These are phyloP conservation scores for Moringa oleifera DNA, from an alignment of 345 rosid species.

Conservation along the genomic window DNA sequence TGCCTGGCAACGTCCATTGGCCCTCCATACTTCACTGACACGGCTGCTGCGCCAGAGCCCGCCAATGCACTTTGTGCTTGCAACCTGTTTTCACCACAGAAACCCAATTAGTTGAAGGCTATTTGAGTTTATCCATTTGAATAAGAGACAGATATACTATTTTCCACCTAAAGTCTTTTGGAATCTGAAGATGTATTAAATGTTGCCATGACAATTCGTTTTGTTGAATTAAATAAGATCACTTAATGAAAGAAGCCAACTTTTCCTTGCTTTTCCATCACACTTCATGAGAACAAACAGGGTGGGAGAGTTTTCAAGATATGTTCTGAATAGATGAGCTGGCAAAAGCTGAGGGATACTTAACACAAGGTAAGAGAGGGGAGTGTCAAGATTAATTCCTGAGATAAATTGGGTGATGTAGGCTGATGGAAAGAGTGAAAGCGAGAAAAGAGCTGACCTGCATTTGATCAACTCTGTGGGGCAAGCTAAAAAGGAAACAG, in stretches of 20 bases:
- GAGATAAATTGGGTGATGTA: neutral
- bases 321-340: too few species aligned
- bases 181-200: too few species aligned
- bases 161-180: too few species aligned
- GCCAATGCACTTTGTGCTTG: slow-evolving; percentile 90
- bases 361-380: neutral
- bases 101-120: neutral
- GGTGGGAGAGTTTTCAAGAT: too few species aligned
- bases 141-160: too few species aligned
- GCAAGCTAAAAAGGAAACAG: slow-evolving; percentile 97
- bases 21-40: slow-evolving; percentile 76
- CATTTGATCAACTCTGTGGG: slow-evolving; percentile 98
- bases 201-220: too few species aligned
- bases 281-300: neutral
- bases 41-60: slow-evolving; percentile 37
- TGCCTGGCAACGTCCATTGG: slow-evolving; percentile 95
- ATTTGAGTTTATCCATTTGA: too few species aligned
- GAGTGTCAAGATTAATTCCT: neutral
- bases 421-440: neutral
- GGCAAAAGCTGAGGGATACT: neutral
- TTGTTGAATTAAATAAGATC: neutral
- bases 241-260: too few species aligned
- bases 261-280: neutral
- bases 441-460: slow-evolving; percentile 59
- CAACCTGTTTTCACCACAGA: slow-evolving; percentile 43